Conservation (phyloP, 2,329 filamentous ascomycete species). For the Arachnomyces sp. region DNA sequence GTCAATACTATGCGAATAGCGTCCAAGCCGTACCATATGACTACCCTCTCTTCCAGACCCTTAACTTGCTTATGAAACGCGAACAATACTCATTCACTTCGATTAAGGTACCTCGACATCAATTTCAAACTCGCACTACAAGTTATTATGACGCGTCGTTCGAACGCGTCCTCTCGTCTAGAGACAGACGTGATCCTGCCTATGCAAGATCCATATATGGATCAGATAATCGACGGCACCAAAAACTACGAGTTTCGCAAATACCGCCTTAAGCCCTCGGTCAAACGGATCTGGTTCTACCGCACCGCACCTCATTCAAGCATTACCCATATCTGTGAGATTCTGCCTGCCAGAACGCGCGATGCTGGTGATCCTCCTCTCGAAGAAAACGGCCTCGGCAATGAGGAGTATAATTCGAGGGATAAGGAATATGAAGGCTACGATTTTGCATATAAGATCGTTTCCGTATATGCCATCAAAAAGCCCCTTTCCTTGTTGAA, state of each 20-base stretch:
- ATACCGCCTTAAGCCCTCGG: conserved; percentile 8
- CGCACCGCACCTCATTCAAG: conserved; percentile 11
- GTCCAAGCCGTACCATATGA: too few relatives aligned
- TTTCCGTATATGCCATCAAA: conserved; percentile 16
- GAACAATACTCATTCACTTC: too few relatives aligned
- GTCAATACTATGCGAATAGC: too few relatives aligned
- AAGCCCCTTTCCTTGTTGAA: conserved; percentile 10
- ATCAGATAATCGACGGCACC: conserved; percentile 8
- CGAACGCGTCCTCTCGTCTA: too few relatives aligned
- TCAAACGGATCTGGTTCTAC: conserved; percentile 15
- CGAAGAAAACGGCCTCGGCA: conserved; percentile 16
- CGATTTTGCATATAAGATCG: conserved; percentile 21
- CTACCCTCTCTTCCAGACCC: too few relatives aligned
- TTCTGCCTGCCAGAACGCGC: conserved; percentile 6
- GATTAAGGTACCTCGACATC: too few relatives aligned
- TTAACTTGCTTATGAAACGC: too few relatives aligned
- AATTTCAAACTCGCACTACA: too few relatives aligned
- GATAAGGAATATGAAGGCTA: conserved; percentile 20
- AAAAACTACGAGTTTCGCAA: conserved; percentile 12
- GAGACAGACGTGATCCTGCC: conserved; percentile 7
- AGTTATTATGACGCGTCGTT: too few relatives aligned
- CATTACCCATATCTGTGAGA: conserved; percentile 11
- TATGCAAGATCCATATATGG: conserved; percentile 11
- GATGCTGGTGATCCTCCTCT: conserved; percentile 9
- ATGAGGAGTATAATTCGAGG: conserved; percentile 19